These are phyloP conservation scores for Allium sativum DNA, from an alignment of 106 monocot genomes.

Conservation along the genomic window DNA sequence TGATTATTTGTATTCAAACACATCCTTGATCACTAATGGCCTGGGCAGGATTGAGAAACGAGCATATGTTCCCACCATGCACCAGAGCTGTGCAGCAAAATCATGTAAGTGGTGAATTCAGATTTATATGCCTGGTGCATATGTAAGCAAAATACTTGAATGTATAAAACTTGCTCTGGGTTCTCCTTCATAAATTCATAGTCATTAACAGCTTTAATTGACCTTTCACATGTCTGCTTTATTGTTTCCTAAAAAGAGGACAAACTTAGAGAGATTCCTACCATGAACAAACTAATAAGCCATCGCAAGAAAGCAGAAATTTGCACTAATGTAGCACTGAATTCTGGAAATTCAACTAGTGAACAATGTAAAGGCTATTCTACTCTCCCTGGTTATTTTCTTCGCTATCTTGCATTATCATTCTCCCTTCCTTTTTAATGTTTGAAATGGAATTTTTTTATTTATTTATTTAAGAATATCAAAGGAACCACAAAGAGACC, in stretches of 20 bases:
- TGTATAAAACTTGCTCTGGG: slow-evolving; percentile 60
- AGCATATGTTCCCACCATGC: slow-evolving; percentile 88
- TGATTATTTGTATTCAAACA: slow-evolving; percentile 18
- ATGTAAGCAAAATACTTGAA: background rate
- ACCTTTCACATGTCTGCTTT: slow-evolving; percentile 92
- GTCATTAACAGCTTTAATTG: slow-evolving; percentile 75
- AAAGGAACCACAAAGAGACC: no score
- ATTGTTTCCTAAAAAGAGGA: slow-evolving; percentile 57
- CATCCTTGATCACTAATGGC: slow-evolving; percentile 97
- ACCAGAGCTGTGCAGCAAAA: slow-evolving; percentile 50
- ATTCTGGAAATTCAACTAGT: no score
- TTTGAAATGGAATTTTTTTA: no score
- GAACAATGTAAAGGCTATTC: no score
- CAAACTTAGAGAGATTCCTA: background rate
- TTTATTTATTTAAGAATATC: no score
- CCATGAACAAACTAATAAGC: background rate
- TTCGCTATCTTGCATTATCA: no score
- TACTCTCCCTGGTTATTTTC: no score
- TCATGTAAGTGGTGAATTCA: background rate
- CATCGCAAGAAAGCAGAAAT: no score
- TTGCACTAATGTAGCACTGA: no score
- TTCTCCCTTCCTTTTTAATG: no score
- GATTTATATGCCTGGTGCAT: background rate
- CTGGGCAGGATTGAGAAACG: slow-evolving; percentile 94
- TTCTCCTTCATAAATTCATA: slow-evolving; percentile 78